Evolutionary conservation across 2,329 filamentous ascomycete species (phyloP).

Genomic region (Amauroascus verrucosus): DNA sequence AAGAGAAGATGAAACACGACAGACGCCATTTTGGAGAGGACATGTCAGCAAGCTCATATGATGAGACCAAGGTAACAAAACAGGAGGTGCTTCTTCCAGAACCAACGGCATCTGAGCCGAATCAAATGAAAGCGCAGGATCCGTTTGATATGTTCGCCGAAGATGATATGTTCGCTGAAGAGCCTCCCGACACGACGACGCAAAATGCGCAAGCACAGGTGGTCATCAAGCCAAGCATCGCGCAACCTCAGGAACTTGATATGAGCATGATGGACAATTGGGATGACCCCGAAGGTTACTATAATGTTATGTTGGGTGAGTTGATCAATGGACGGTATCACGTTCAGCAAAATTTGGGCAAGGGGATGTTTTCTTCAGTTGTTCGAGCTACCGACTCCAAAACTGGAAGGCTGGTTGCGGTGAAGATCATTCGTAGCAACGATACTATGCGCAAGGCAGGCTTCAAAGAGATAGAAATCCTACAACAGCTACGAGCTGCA

Average conservation of each 20-base stretch:
- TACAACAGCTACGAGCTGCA: conserved; percentile 73
- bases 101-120: conserved; percentile 28
- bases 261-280: conserved; percentile 79
- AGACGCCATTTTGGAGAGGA: conserved; percentile 51
- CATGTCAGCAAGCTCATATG: conserved; percentile 46
- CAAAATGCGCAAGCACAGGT: conserved; percentile 32
- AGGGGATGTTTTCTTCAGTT: conserved; percentile 96
- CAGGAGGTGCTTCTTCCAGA: conserved; percentile 44
- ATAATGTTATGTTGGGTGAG: conserved; percentile 88
- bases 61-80: conserved; percentile 46
- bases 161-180: conserved; percentile 76
- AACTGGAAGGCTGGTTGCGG: conserved; percentile 68
- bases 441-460: conserved; percentile 85
- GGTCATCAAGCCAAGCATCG: conserved; percentile 41
- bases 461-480: conserved; percentile 85
- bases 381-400: conserved; percentile 72
- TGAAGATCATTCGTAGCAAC: conserved; percentile 97
- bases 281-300: conserved; percentile 93
- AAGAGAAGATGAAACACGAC: conserved; percentile 64
- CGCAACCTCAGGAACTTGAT: conserved; percentile 49
- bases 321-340: conserved; percentile 82
- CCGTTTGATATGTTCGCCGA: conserved; percentile 54
- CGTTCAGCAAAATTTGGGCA: conserved; percentile 75
- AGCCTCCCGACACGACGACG: conserved; percentile 51
- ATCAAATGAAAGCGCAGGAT: conserved; percentile 39